Conservation (phyloP, 2,329 filamentous ascomycete genomes). For the Fragosphaeria purpurea region DNA sequence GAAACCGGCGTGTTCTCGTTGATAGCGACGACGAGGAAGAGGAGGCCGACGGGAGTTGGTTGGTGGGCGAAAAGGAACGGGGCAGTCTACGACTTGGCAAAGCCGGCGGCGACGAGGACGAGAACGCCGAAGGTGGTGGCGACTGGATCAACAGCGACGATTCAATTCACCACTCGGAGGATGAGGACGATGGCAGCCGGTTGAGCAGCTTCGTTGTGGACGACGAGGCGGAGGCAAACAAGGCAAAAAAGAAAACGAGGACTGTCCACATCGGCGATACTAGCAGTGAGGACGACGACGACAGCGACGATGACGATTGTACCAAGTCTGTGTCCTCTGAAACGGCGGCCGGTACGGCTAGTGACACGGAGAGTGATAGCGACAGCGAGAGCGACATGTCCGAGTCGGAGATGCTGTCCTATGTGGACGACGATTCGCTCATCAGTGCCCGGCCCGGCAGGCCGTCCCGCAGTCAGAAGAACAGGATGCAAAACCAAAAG, state of each 20-base stretch:
- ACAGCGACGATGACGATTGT: background rate
- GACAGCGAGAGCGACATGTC: conserved; percentile 25
- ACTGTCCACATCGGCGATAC: background rate
- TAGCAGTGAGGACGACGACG: background rate
- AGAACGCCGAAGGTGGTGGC: conserved; percentile 72
- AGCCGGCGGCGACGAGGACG: conserved; percentile 53
- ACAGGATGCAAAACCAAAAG: conserved; percentile 16
- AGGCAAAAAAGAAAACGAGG: conserved; percentile 13
- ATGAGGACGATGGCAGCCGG: conserved; percentile 40
- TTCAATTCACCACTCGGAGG: conserved; percentile 46
- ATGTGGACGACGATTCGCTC: conserved; percentile 27
- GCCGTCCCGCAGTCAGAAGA: conserved; percentile 3
- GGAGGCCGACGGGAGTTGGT: conserved; percentile 66
- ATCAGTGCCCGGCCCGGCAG: conserved; percentile 14
- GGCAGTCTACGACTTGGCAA: conserved; percentile 54
- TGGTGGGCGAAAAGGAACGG: conserved; percentile 60
- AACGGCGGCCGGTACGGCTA: background rate
- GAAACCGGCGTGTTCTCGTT: conserved; percentile 46
- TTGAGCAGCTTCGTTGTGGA: conserved; percentile 46
- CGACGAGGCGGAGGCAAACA: conserved; percentile 28
- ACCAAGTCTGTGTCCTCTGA: background rate
- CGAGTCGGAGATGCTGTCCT: conserved; percentile 31
- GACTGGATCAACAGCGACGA: conserved; percentile 68
- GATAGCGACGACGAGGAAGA: conserved; percentile 51
- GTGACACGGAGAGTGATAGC: background rate